Base-by-base conservation (phyloP, 225 moss, liverwort and hornwort species). In the Polytrichum commune region DNA sequence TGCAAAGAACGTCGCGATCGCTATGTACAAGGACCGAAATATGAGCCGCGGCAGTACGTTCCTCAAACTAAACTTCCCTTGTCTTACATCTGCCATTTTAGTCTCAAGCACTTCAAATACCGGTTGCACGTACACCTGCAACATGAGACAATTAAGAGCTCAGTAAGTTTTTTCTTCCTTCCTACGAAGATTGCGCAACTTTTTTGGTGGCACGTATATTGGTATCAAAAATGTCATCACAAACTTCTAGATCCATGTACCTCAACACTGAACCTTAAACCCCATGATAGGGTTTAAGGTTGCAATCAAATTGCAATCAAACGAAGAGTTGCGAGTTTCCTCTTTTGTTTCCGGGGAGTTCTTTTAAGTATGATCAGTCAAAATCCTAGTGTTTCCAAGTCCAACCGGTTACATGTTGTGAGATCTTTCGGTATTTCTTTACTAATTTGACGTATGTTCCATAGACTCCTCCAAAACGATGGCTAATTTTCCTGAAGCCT, bases 101-200 rank as follows among this genome's bases (percentile, higher is more conserved):
- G 62, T 63, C 67, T 89, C 89, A 29, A 89, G 69, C 1, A 89
- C 81, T 63, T 89, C 89, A 3, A 78, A 84, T 7, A 75, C 70
- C 20, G 89, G 86, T 65, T 89, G 86, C 18, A 82, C 70, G 8
- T 89, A 86, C 27, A 89, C 83, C 89, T 89, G 84, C 77, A 72
- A 5, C 63, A 70, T 53, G 27, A 25, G 60, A 53, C 29, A 38
- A 18, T 67, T 4, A 30, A 30, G 6, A 30, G 19, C 26, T 30
- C 1, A 23, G 60, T 60, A 8, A 8, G 46, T 46, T 16, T 38
- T 13, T 46, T 46, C 1, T 30, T 30, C 22, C n/a, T 2, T 22
- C 7, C 60, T 20, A 7, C 1, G 7, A 24, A 24, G 23, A 9
- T 7, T 60, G 24, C 1, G 22, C 22, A n/a, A 60, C 30, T 26